Percentiles rank a stretch among this genome's conserved stretches.
Evolutionary conservation across 1,284 basidiomycete species (phyloP).

Genomic region (Trametes pubescens): DNA sequence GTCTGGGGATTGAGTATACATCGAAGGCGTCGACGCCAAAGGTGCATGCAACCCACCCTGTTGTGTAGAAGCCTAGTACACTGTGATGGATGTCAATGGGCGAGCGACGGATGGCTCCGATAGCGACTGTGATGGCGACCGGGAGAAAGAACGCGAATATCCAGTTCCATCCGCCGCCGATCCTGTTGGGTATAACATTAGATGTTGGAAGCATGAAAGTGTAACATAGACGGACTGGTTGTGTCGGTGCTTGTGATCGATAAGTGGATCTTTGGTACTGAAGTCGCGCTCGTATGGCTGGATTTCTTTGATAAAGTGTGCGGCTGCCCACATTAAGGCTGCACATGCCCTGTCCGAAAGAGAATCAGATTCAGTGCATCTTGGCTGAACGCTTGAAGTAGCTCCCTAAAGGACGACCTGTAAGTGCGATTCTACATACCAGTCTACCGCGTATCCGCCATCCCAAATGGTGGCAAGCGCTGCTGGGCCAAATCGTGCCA

Average conservation of each 20-base stretch:
- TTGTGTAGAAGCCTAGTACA: slow-evolving; percentile 55
- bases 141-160: slow-evolving; percentile 57
- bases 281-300: slow-evolving; percentile 66
- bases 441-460: background rate
- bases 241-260: slow-evolving; percentile 57
- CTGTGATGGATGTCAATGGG: slow-evolving; percentile 65
- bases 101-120: slow-evolving; percentile 53
- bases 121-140: slow-evolving; percentile 45
- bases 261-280: slow-evolving; percentile 57
- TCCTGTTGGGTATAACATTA: slow-evolving; percentile 44
- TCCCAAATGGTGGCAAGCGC: background rate
- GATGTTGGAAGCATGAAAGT: background rate
- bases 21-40: background rate
- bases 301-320: slow-evolving; percentile 47
- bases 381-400: background rate
- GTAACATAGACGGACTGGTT: slow-evolving; percentile 51
- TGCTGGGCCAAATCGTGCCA: background rate
- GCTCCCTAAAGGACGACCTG: background rate
- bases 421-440: background rate
- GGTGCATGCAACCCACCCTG: slow-evolving; percentile 47
- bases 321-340: slow-evolving; percentile 52
- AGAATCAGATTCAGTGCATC: background rate
- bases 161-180: slow-evolving; percentile 56
- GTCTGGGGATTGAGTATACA: background rate
- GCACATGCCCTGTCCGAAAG: slow-evolving; percentile 52